Conservation (phyloP, 768 basidiomycete genomes). For the Amyloporia xantha region DNA sequence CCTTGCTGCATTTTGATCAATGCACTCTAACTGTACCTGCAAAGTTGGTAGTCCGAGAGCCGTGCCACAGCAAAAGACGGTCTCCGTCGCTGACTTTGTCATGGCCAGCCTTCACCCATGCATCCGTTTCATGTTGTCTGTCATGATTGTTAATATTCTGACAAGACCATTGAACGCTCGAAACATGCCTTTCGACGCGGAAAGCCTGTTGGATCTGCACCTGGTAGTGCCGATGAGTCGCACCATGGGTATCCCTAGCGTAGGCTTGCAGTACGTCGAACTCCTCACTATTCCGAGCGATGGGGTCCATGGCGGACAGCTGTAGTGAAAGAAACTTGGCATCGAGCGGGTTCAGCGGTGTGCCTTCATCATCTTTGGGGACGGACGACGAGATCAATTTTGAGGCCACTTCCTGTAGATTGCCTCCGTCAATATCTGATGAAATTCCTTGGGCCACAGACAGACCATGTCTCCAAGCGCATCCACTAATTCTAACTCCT, state of each 20-base stretch:
- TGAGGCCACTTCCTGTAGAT: constrained; percentile 48
- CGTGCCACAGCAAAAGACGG: constrained; percentile 56
- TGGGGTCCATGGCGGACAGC: constrained; percentile 45
- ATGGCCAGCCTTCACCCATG: constrained; percentile 42
- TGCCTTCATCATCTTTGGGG: constrained; percentile 36
- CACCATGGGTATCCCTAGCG: constrained; percentile 48
- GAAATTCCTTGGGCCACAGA: no score
- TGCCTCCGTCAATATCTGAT: no score
- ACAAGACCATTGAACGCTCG: background rate
- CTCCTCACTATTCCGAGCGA: constrained; percentile 35
- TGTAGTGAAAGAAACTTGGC: constrained; percentile 46
- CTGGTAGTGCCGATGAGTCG: constrained; percentile 41
- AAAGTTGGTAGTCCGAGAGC: constrained; percentile 57
- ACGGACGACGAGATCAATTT: constrained; percentile 41
- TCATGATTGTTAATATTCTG: no score
- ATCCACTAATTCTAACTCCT: constrained; percentile 60
- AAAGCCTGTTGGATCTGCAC: constrained; percentile 43
- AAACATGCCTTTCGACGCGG: constrained; percentile 43
- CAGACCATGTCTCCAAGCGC: constrained; percentile 57
- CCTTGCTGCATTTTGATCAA: background rate
- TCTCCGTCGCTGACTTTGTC: constrained; percentile 40
- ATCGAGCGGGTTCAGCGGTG: constrained; percentile 49
- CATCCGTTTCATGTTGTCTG: constrained; percentile 30
- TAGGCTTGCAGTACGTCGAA: constrained; percentile 43
- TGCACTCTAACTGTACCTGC: constrained; percentile 31